Conservation (phyloP, 371 early-diverging fungal species). For the Mortierella sp. region DNA sequence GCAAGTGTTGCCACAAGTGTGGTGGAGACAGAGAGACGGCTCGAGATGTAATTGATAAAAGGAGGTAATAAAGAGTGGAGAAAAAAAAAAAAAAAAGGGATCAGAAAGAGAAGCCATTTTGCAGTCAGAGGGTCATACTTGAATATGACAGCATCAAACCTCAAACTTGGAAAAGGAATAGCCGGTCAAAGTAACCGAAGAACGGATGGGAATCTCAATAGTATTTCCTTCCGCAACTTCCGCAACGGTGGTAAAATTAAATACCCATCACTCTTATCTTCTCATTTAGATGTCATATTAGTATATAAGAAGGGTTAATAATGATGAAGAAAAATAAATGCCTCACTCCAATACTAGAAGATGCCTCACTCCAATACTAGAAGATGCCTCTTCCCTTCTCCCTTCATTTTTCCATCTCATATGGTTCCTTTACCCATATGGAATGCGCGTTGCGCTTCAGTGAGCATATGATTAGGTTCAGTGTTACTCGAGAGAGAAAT, state of each 20-base stretch:
- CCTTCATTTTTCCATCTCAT: not conserved
- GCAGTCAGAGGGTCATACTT: not conserved
- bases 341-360: not conserved
- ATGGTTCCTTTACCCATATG: not conserved
- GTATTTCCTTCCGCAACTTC: not conserved
- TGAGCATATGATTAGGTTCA: no score
- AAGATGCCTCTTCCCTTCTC: not conserved
- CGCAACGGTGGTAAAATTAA: not conserved
- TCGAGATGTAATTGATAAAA: not conserved
- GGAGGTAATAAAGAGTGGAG: not conserved
- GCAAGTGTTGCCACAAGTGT: not conserved
- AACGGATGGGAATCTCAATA: no score
- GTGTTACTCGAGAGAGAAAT: no score
- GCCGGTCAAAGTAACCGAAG: not conserved
- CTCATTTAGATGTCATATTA: not conserved
- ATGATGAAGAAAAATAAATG: conserved; percentile 7
- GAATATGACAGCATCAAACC: not conserved
- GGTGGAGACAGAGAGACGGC: not conserved
- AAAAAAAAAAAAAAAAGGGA: not conserved
- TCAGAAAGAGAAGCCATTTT: not conserved
- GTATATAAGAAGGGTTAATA: not conserved
- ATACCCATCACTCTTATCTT: not conserved
- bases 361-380: not conserved
- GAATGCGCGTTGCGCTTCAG: not conserved
- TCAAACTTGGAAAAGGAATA: not conserved